Conservation (phyloP, 352 stramenopile species). For the Peronospora tabacina region DNA sequence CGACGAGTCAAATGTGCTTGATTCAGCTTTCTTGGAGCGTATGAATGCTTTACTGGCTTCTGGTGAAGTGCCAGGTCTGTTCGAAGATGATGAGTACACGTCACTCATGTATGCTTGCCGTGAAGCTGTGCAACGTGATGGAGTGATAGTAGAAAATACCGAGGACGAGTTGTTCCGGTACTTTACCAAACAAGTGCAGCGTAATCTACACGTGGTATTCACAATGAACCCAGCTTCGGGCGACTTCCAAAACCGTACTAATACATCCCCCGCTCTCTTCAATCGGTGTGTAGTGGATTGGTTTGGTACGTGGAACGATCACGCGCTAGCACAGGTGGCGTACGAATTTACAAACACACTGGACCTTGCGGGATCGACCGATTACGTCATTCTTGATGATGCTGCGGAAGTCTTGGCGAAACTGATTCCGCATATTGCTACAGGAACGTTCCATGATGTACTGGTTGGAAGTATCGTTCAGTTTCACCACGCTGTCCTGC, state of each 20-base stretch:
- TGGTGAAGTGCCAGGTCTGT: slow-evolving; percentile 99
- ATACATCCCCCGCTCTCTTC: slow-evolving; percentile 99
- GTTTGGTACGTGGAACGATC: slow-evolving; percentile 98
- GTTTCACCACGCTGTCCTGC: slow-evolving; percentile 80
- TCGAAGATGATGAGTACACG: slow-evolving; percentile 98
- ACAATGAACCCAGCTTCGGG: slow-evolving; percentile 99
- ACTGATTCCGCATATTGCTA: slow-evolving; percentile 64
- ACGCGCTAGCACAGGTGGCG: slow-evolving; percentile 97
- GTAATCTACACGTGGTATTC: slow-evolving; percentile 99
- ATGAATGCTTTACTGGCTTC: slow-evolving; percentile 99
- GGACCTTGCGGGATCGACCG: slow-evolving; percentile 89
- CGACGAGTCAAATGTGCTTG: slow-evolving; percentile 98
- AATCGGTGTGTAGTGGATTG: slow-evolving; percentile 99
- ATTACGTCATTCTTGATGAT: slow-evolving; percentile 44
- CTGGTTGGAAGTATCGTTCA: slow-evolving; percentile 82
- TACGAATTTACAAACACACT: slow-evolving; percentile 95
- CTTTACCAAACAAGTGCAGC: slow-evolving; percentile 97
- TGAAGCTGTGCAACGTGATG: slow-evolving; percentile 90
- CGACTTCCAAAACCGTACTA: slow-evolving; percentile 94
- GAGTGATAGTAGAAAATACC: slow-evolving; percentile 87
- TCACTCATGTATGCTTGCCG: slow-evolving; percentile 94
- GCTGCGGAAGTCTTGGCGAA: slow-evolving; percentile 44
- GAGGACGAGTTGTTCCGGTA: slow-evolving; percentile 93
- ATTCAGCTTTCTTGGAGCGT: slow-evolving; percentile 97
- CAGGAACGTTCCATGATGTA: slow-evolving; percentile 65